Conservation (phyloP, 345 rosid genomes). For the Theobroma cacao region DNA sequence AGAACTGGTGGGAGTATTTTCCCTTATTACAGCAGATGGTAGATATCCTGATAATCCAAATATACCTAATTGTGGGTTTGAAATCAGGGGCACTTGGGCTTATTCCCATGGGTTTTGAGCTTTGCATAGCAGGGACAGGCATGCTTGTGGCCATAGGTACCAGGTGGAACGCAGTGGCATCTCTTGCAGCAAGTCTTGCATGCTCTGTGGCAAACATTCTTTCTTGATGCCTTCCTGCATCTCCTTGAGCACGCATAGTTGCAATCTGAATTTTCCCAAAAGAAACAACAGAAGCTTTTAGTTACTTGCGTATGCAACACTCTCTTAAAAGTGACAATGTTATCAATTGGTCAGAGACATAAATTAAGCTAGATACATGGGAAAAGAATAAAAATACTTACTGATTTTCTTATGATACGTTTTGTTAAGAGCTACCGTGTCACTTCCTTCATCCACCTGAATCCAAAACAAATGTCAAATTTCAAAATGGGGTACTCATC, state of each 20-base stretch:
- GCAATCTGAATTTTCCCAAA: conserved; percentile 33
- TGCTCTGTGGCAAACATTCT: conserved; percentile 52
- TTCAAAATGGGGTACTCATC: not conserved
- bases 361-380: not conserved
- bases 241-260: conserved; percentile 35
- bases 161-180: conserved; percentile 69
- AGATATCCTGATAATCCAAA: not conserved
- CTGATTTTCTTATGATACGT: conserved; percentile 34
- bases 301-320: too few species aligned
- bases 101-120: conserved; percentile 44
- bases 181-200: conserved; percentile 51
- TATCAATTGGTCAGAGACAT: not conserved
- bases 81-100: conserved; percentile 44
- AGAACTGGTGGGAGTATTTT: not conserved
- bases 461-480: not conserved
- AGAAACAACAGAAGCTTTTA: not conserved
- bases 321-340: too few species aligned
- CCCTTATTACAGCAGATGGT: not conserved
- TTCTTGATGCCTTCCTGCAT: conserved; percentile 44
- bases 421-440: conserved; percentile 12
- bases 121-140: conserved; percentile 53
- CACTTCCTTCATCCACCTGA: conserved; percentile 26
- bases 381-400: conserved; percentile 8
- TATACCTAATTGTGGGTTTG: not conserved
- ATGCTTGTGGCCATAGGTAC: conserved; percentile 42